Evolutionary conservation across 2,329 filamentous ascomycete genomes (phyloP).

Genomic region (Nemania sp.): DNA sequence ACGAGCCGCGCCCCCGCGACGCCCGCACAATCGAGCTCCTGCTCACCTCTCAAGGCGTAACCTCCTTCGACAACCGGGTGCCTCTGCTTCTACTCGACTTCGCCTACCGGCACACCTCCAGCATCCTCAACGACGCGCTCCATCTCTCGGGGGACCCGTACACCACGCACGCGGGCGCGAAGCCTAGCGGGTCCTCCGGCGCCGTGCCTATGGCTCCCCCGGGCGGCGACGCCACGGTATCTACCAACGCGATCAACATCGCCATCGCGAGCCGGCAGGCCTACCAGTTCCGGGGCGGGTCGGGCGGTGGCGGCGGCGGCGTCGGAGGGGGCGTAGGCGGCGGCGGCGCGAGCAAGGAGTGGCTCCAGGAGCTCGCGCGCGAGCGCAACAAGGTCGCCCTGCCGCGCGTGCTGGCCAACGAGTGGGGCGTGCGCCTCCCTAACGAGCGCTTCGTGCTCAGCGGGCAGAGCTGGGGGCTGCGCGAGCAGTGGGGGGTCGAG

Average conservation of each 20-base stretch:
- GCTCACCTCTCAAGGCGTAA: slow-evolving; percentile 81
- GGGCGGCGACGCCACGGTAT: slow-evolving; percentile 67
- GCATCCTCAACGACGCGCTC: slow-evolving; percentile 76
- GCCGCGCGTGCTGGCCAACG: slow-evolving; percentile 71
- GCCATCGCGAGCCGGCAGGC: slow-evolving; percentile 76
- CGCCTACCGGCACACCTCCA: slow-evolving; percentile 83
- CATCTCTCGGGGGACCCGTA: slow-evolving; percentile 78
- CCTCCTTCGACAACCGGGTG: slow-evolving; percentile 83
- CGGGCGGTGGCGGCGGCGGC: slow-evolving; percentile 60
- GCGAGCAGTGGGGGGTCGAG: slow-evolving; percentile 65
- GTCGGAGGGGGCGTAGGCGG: slow-evolving; percentile 56
- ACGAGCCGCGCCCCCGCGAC: slow-evolving; percentile 76
- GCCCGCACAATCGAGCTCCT: slow-evolving; percentile 83
- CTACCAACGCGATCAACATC: slow-evolving; percentile 75
- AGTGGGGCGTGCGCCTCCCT: slow-evolving; percentile 75
- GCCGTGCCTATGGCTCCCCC: slow-evolving; percentile 61
- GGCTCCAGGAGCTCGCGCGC: slow-evolving; percentile 78
- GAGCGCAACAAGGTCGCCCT: slow-evolving; percentile 76
- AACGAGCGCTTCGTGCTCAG: slow-evolving; percentile 76
- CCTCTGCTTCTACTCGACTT: slow-evolving; percentile 87
- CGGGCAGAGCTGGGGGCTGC: slow-evolving; percentile 73
- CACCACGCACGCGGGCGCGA: slow-evolving; percentile 66
- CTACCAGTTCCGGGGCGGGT: slow-evolving; percentile 74
- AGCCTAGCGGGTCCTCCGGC: slow-evolving; percentile 63
- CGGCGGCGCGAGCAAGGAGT: slow-evolving; percentile 76